phyloP scores from a whole-genome alignment of 768 basidiomycete species.

The Macrocybe gigantea region DNA sequence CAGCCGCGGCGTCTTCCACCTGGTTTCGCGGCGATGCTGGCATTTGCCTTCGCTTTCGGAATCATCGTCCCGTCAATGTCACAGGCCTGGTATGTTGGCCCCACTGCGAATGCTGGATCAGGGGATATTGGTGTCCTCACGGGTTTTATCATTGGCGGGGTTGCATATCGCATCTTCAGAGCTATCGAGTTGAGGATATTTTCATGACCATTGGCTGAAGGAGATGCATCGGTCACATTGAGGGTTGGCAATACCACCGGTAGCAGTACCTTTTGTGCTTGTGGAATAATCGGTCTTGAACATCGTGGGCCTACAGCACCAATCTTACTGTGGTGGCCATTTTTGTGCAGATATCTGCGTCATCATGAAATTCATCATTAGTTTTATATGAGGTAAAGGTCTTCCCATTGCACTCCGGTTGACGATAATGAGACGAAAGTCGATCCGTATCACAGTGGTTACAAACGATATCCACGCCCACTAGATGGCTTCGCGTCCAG shows the following conservation, averaged over 20 bases:
- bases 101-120: conserved; percentile 49
- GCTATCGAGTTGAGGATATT: background rate
- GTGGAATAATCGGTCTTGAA: too few relatives aligned
- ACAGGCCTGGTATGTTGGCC: conserved; percentile 68
- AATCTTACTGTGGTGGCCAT: too few relatives aligned
- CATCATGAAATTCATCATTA: too few relatives aligned
- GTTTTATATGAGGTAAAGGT: background rate
- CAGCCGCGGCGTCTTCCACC: conserved; percentile 45
- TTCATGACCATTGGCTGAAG: too few relatives aligned
- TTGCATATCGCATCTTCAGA: conserved; percentile 32
- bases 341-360: too few relatives aligned
- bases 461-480: conserved; percentile 22
- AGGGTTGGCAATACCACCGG: too few relatives aligned
- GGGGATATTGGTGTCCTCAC: conserved; percentile 73
- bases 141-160: conserved; percentile 40
- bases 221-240: too few relatives aligned
- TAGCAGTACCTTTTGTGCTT: too few relatives aligned
- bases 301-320: too few relatives aligned
- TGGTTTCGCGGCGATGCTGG: conserved; percentile 54
- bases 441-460: background rate
- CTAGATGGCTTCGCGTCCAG: conserved; percentile 22
- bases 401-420: background rate
- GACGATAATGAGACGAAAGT: background rate
- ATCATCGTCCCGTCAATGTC: conserved; percentile 63
- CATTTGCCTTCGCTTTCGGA: conserved; percentile 45